phyloP scores from a whole-genome alignment of 805 yeast genomes.

The Kodamaea hsintzibuensis region DNA sequence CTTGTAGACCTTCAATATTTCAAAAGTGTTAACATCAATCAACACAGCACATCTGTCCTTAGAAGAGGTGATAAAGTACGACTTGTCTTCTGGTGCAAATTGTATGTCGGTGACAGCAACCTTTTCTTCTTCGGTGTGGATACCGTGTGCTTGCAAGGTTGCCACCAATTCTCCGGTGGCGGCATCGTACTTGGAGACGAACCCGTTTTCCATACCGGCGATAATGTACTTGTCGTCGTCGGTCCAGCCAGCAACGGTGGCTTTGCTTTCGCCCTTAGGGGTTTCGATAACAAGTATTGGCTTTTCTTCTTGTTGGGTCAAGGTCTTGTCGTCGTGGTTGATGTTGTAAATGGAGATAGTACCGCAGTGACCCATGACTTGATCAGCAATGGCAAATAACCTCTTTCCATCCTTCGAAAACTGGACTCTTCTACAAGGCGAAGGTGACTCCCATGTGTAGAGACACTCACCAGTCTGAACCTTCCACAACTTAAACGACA shows the following conservation, averaged over 20 bases:
- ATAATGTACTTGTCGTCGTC: conserved; percentile 71
- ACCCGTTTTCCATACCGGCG: conserved; percentile 88
- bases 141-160: conserved; percentile 69
- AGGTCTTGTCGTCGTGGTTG: conserved; percentile 41
- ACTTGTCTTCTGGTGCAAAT: conserved; percentile 72
- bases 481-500: conserved; percentile 81
- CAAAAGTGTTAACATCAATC: conserved; percentile 74
- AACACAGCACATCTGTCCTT: conserved; percentile 85
- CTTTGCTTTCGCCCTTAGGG: conserved; percentile 57
- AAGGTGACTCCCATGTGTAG: conserved; percentile 68
- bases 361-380: conserved; percentile 88
- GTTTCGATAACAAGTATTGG: conserved; percentile 65
- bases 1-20: conserved; percentile 68
- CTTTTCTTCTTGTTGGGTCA: conserved; percentile 47
- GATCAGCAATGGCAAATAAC: conserved; percentile 79
- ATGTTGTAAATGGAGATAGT: conserved; percentile 68
- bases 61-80: conserved; percentile 90
- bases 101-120: conserved; percentile 79
- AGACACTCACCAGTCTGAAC: conserved; percentile 75
- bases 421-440: conserved; percentile 91
- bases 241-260: conserved; percentile 85
- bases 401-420: conserved; percentile 71
- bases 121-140: conserved; percentile 47
- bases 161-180: conserved; percentile 68
- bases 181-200: conserved; percentile 76